Evolutionary conservation across 192 early-diverging fungal genomes (phyloP).

Genomic region (Coemansia sp.): DNA sequence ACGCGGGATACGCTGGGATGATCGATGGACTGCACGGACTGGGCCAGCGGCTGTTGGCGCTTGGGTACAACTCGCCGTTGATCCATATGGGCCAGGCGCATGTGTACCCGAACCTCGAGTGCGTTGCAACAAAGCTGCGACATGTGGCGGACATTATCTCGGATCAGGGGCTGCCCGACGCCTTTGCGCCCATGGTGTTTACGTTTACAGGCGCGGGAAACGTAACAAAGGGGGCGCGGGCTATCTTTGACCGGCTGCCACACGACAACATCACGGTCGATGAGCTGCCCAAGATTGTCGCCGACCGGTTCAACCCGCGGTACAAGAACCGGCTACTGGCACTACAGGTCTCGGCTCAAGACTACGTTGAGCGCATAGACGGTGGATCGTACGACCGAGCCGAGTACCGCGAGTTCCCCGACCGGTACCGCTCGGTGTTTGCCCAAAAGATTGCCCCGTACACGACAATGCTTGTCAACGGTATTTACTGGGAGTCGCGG

Average conservation of each 20-base stretch:
- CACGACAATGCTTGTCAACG: constrained; percentile 84
- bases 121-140: constrained; percentile 60
- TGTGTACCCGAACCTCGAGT: constrained; percentile 66
- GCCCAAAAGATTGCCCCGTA: constrained; percentile 91
- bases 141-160: constrained; percentile 76
- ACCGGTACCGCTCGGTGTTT: constrained; percentile 76
- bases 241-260: constrained; percentile 88
- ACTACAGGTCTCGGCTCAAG: constrained; percentile 71
- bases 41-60: constrained; percentile 84
- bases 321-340: constrained; percentile 62
- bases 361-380: constrained; percentile 80
- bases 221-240: constrained; percentile 86
- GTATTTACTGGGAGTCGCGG: constrained; percentile 88
- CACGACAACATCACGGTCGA: constrained; percentile 82
- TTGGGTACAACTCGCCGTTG: constrained; percentile 95
- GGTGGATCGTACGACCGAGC: constrained; percentile 59
- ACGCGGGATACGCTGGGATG: constrained; percentile 95
- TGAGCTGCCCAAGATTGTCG: constrained; percentile 61
- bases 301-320: constrained; percentile 59
- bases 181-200: constrained; percentile 88
- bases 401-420: constrained; percentile 79
- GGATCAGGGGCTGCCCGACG: constrained; percentile 83
- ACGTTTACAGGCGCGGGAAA: constrained; percentile 91
- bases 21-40: constrained; percentile 91
- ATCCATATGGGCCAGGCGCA: constrained; percentile 77